Conservation (phyloP, 192 early-diverging fungal species). For the Dispira simplex region DNA sequence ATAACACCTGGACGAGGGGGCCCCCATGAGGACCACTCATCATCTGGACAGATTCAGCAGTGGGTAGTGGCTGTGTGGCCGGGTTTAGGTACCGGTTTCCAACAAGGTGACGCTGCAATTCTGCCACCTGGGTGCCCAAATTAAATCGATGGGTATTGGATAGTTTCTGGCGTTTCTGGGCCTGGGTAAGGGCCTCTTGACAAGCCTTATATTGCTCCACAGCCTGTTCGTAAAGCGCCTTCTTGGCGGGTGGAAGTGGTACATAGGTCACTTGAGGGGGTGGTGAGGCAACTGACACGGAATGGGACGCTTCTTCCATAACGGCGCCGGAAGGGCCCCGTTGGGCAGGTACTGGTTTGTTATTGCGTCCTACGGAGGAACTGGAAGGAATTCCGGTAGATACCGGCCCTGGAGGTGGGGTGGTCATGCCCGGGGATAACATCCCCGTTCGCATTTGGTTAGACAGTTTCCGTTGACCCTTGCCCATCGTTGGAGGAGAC, state of each 20-base stretch:
- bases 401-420: background rate
- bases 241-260: slow-evolving; percentile 17
- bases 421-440: background rate
- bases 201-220: slow-evolving; percentile 13
- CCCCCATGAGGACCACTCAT: background rate
- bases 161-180: slow-evolving; percentile 11
- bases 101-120: slow-evolving; percentile 12
- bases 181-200: slow-evolving; percentile 11
- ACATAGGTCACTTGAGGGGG: background rate
- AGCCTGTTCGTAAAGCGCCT: slow-evolving; percentile 8
- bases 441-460: no score
- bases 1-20: background rate
- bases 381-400: background rate
- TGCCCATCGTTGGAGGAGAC: no score
- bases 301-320: background rate
- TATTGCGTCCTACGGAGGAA: background rate
- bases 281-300: background rate
- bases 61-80: background rate
- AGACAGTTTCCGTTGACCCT: no score
- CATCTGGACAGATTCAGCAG: slow-evolving; percentile 4
- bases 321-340: background rate
- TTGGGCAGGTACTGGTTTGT: background rate
- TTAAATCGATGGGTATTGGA: slow-evolving; percentile 7
- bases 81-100: slow-evolving; percentile 7
- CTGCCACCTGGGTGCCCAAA: background rate